Evolutionary conservation across 768 basidiomycete species (phyloP).

Genomic region (Lactarius indigo): DNA sequence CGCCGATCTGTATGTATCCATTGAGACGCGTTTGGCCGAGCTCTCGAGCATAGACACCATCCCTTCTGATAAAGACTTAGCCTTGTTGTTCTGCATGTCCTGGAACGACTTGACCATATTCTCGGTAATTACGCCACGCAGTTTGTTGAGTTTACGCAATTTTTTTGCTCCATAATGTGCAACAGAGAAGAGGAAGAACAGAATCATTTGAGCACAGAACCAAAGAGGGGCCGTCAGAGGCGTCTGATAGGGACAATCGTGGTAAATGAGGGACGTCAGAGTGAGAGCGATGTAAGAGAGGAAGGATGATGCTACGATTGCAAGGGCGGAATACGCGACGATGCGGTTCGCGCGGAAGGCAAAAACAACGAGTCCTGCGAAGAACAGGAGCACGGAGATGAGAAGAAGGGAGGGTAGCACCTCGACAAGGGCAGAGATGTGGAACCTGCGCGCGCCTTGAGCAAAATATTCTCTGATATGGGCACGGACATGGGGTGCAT

Average conservation of each 20-base stretch:
- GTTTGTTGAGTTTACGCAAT: too few relatives aligned
- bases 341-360: neutral
- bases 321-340: neutral
- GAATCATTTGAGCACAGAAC: neutral
- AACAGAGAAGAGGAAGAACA: too few relatives aligned
- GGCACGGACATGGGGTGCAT: neutral
- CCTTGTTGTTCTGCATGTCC: too few relatives aligned
- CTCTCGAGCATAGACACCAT: too few relatives aligned
- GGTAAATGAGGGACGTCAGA: neutral
- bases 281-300: neutral
- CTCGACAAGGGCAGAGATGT: slow-evolving; percentile 39
- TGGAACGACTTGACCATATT: neutral
- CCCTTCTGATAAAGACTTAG: too few relatives aligned
- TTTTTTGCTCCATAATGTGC: too few relatives aligned
- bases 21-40: too few relatives aligned
- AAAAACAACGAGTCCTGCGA: slow-evolving; percentile 1
- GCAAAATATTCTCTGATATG: slow-evolving; percentile 29
- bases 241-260: slow-evolving; percentile 1
- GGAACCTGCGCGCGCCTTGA: slow-evolving; percentile 38
- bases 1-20: too few relatives aligned
- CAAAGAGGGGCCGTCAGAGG: neutral
- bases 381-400: neutral
- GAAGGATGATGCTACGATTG: neutral
- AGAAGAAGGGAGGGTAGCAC: slow-evolving; percentile 29
- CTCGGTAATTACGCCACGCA: neutral